Base-by-base conservation (phyloP, 192 early-diverging fungal genomes). In the Lunasporangiospora selenospora region DNA sequence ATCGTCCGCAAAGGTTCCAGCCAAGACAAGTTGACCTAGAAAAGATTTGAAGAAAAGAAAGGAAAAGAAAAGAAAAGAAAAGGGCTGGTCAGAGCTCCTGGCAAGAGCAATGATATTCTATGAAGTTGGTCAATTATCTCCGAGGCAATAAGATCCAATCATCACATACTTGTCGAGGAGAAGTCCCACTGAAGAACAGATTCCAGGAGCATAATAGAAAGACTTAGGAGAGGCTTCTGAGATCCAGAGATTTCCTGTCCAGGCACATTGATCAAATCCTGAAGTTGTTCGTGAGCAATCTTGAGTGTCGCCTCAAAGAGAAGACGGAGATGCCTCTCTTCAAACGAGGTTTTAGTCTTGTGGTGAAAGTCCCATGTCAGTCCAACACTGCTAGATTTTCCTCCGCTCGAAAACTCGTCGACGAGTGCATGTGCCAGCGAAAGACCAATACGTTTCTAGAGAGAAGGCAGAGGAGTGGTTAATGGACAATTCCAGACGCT, bases 331-430 rank as follows among this genome's bases (percentile, higher is more conserved):
- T 77, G 76, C 42, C 59, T 63, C 41, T 83, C 85, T 75, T 90
- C 88, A 58, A 91, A 91, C 19, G 77, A 79, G 21, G 66, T 66
- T 53, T 88, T 87, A 33, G 82, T 82, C 26, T 82, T 86, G 46
- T 85, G 63, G 53, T 91, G 87, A 51, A 85, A 87, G 56, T 91
- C 87, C 79, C 81, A 86, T 26, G 81, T 78, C 44, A 91, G 64
- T 7, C 89, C 89, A 7, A 91, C 77, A n/a, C 61, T 82, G 8
- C 76, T 81, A 0, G 84, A 71, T 53, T 83, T 83, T 23, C 75
- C 78, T 38, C 69, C 50, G 34, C 76, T 85, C 1, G 84, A 85
- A 54, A 91, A 90, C 63, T 90, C 85, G 65, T 87, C 88, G 9
- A 89, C 62, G 10, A 88, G 53, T 15, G 78, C 83, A 47, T 77